phyloP scores from a whole-genome alignment of 192 early-diverging fungal genomes.

The Coemansia sp. region DNA sequence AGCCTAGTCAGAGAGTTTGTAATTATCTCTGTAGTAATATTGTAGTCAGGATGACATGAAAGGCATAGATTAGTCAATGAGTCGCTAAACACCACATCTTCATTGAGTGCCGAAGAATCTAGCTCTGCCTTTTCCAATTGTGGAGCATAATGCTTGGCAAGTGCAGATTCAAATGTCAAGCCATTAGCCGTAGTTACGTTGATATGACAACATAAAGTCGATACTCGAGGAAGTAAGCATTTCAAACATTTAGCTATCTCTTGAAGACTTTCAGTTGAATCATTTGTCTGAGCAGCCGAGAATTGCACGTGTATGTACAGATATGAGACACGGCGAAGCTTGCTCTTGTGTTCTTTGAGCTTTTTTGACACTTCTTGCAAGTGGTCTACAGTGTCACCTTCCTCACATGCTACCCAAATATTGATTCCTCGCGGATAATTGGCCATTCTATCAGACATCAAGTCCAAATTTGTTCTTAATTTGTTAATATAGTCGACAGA shows the following conservation, averaged over 20 bases:
- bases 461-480: neutral
- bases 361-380: neutral
- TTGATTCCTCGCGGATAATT: neutral
- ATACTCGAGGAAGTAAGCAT: neutral
- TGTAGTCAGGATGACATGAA: neutral
- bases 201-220: neutral
- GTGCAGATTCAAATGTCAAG: neutral
- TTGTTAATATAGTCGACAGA: neutral
- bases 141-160: neutral
- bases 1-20: neutral
- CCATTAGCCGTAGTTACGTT: neutral
- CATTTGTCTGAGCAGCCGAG: neutral
- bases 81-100: neutral
- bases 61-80: neutral
- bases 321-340: neutral
- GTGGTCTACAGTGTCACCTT: neutral
- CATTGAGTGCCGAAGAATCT: neutral
- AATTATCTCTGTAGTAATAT: neutral
- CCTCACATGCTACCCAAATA: neutral
- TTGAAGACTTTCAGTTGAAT: neutral
- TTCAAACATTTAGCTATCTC: neutral
- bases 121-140: neutral
- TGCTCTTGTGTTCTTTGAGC: neutral
- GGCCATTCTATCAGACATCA: neutral
- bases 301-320: neutral